A percentile compares a stretch with the other conserved stretches of the same genome.
Conservation (phyloP, 371 early-diverging fungal genomes). For the Mucor irregularis region DNA sequence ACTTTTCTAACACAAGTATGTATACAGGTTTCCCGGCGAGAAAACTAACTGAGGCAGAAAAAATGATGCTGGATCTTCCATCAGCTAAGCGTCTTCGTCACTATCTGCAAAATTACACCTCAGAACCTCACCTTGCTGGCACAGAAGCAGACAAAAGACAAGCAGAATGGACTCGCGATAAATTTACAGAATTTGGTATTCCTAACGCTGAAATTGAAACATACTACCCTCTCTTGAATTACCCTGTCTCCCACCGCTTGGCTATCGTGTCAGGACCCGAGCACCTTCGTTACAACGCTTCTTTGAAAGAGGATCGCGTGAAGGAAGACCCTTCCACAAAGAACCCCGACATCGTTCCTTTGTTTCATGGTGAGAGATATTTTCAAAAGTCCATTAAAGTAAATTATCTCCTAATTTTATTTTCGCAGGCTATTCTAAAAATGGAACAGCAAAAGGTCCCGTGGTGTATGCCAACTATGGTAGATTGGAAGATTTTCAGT, state of each 20-base stretch:
- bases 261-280: slow-evolving; percentile 56
- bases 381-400: too few species aligned
- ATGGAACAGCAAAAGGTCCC: slow-evolving; percentile 61
- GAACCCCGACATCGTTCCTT: slow-evolving; percentile 52
- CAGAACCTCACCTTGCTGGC: slow-evolving; percentile 60
- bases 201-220: slow-evolving; percentile 51
- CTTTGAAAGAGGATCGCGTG: slow-evolving; percentile 55
- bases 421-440: slow-evolving; percentile 52
- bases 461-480: slow-evolving; percentile 76
- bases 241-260: slow-evolving; percentile 57
- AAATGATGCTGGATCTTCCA: slow-evolving; percentile 24
- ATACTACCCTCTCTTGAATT: slow-evolving; percentile 64
- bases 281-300: slow-evolving; percentile 54
- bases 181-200: slow-evolving; percentile 56
- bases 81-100: slow-evolving; percentile 10
- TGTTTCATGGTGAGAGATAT: slow-evolving; percentile 68
- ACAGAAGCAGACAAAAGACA: slow-evolving; percentile 45
- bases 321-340: slow-evolving; percentile 53
- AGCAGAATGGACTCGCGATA: slow-evolving; percentile 61
- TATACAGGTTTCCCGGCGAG: slow-evolving; percentile 17
- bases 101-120: slow-evolving; percentile 42
- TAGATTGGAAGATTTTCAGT: slow-evolving; percentile 58
- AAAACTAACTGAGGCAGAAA: slow-evolving; percentile 13
- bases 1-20: too few species aligned
- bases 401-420: too few species aligned